A percentile compares a stretch with the other conserved stretches of the same genome.
Evolutionary conservation across 2,329 filamentous ascomycete species (phyloP).

Genomic region (Arthrobotrys musiformis): DNA sequence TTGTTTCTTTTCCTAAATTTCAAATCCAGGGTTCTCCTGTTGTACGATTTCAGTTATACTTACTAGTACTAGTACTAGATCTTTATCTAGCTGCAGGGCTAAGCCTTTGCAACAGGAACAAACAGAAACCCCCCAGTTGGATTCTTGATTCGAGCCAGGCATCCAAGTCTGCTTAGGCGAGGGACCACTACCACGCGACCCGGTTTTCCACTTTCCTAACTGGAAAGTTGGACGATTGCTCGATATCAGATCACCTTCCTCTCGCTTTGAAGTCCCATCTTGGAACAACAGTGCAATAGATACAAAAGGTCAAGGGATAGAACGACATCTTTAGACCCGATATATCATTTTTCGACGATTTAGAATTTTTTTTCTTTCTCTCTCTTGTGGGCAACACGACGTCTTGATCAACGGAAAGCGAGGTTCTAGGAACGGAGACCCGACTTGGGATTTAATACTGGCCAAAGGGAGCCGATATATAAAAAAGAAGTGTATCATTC

Average conservation of each 20-base stretch:
- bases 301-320: constrained; percentile 28
- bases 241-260: constrained; percentile 40
- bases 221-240: constrained; percentile 18
- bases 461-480: background rate
- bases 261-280: constrained; percentile 37
- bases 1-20: constrained; percentile 1
- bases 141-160: constrained; percentile 20
- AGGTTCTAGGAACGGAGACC: background rate
- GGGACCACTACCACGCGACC: constrained; percentile 4
- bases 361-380: background rate
- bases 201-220: constrained; percentile 44
- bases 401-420: background rate
- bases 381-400: constrained; percentile 14
- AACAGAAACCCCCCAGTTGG: constrained; percentile 20
- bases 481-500: background rate
- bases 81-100: constrained; percentile 20
- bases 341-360: constrained; percentile 8
- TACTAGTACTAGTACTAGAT: constrained; percentile 30
- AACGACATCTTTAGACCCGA: background rate
- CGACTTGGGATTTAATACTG: background rate
- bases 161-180: constrained; percentile 36
- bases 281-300: constrained; percentile 22
- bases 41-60: constrained; percentile 23
- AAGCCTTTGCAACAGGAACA: constrained; percentile 26
- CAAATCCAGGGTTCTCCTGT: constrained; percentile 30